Conservation (phyloP, 176 grass and related monocot species). For the Phyllostachys edulis region DNA sequence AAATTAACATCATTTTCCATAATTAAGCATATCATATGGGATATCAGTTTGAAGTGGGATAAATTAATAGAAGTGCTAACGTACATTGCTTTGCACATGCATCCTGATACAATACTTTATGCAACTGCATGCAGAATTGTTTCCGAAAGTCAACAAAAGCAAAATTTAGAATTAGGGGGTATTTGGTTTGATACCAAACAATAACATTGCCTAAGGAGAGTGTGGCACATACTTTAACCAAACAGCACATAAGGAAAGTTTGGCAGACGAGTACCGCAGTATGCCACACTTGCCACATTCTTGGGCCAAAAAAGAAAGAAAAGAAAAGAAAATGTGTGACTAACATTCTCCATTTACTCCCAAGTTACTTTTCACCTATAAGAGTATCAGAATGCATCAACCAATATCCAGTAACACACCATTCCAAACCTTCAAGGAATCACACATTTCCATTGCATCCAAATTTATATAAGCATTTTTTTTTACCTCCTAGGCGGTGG, state of each 20-base stretch:
- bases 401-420: background rate
- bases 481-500: background rate
- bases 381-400: background rate
- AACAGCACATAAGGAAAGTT: background rate
- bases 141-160: background rate
- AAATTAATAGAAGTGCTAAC: conserved; percentile 6
- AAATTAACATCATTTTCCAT: background rate
- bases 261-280: background rate
- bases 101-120: conserved; percentile 2
- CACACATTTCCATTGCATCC: background rate
- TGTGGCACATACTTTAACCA: background rate
- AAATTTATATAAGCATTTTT: background rate
- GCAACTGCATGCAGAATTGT: conserved; percentile 1
- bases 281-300: background rate
- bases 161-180: background rate
- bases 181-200: background rate
- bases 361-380: conserved; percentile 5
- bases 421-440: conserved; percentile 8
- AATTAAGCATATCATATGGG: conserved; percentile 10
- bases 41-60: background rate
- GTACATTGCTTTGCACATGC: background rate
- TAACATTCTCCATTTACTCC: background rate
- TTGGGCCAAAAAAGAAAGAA: background rate
- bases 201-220: conserved; percentile 10
- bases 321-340: background rate